phyloP scores from a whole-genome alignment of 108 stramenopile species.

The Pseudonitzschia multiseries region DNA sequence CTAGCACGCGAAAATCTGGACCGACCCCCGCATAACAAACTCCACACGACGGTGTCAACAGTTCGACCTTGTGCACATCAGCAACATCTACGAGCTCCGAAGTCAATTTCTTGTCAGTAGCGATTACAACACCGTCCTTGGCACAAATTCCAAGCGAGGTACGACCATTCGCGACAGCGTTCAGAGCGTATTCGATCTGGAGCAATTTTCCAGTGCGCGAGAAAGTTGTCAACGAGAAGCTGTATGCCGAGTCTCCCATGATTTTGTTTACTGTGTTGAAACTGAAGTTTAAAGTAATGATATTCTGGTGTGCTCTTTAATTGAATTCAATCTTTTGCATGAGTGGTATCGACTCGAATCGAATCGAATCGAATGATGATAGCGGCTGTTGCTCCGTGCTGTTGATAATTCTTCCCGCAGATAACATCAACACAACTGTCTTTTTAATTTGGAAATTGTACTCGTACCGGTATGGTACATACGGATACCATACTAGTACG shows the following conservation, averaged over 20 bases:
- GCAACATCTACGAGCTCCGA: constrained; percentile 85
- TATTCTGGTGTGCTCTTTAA: neutral
- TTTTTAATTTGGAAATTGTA: too few species aligned
- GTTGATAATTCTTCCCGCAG: too few species aligned
- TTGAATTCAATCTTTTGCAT: neutral
- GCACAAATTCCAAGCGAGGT: constrained; percentile 97
- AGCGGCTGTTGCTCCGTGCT: too few species aligned
- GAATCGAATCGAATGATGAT: too few species aligned
- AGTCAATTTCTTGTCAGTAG: constrained; percentile 97
- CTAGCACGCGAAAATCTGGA: constrained; percentile 98
- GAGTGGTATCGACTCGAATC: too few species aligned
- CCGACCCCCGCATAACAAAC: constrained; percentile 98
- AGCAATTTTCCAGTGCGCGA: constrained; percentile 96
- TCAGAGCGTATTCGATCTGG: constrained; percentile 99
- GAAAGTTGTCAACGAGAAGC: constrained; percentile 98
- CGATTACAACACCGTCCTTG: constrained; percentile 97
- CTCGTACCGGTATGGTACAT: too few species aligned
- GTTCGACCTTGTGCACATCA: constrained; percentile 89
- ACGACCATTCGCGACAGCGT: constrained; percentile 96
- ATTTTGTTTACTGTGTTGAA: constrained; percentile 16
- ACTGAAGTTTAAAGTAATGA: neutral
- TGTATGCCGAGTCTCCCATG: constrained; percentile 97
- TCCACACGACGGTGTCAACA: constrained; percentile 85
- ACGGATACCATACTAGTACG: too few species aligned
- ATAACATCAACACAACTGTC: too few species aligned